Conservation (phyloP, 805 yeast genomes). For the Priceomyces medius region DNA sequence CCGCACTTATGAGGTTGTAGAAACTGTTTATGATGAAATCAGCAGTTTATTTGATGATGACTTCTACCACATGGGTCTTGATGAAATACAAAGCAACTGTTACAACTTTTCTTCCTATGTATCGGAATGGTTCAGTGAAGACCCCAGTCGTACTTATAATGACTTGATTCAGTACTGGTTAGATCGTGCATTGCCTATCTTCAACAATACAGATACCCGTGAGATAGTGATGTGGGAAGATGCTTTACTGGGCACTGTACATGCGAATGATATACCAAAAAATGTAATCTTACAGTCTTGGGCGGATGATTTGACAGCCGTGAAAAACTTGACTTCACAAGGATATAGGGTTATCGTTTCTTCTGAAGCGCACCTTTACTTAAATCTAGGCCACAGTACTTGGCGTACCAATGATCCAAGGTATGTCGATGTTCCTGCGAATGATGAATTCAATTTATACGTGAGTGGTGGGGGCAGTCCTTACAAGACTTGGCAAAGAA, state of each 20-base stretch:
- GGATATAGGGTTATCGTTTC: constrained; percentile 43
- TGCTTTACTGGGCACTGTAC: constrained; percentile 19
- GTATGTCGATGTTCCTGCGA: constrained; percentile 21
- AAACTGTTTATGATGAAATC: constrained; percentile 33
- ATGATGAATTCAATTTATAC: constrained; percentile 22
- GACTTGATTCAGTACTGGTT: constrained; percentile 36
- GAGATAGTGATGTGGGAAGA: constrained; percentile 45
- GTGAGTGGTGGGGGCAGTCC: constrained; percentile 42
- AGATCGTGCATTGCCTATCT: constrained; percentile 34
- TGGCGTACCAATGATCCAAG: constrained; percentile 36
- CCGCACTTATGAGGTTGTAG: constrained; percentile 31
- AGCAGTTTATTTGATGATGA: constrained; percentile 30
- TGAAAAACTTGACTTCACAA: constrained; percentile 26
- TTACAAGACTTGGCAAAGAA: constrained; percentile 44
- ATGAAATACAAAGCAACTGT: constrained; percentile 35
- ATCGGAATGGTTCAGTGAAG: constrained; percentile 26
- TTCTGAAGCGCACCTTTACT: constrained; percentile 28
- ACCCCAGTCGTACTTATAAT: constrained; percentile 19
- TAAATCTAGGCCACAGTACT: constrained; percentile 43
- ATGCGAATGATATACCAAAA: constrained; percentile 28
- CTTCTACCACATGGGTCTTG: constrained; percentile 42
- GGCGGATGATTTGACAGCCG: constrained; percentile 19
- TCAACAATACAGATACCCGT: constrained; percentile 19
- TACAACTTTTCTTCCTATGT: constrained; percentile 28
- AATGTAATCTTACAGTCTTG: constrained; percentile 37